Evolutionary conservation across 805 yeast species (phyloP), one percentile per base, ranked within the genome.

Genomic region (Millerago galiae): DNA sequence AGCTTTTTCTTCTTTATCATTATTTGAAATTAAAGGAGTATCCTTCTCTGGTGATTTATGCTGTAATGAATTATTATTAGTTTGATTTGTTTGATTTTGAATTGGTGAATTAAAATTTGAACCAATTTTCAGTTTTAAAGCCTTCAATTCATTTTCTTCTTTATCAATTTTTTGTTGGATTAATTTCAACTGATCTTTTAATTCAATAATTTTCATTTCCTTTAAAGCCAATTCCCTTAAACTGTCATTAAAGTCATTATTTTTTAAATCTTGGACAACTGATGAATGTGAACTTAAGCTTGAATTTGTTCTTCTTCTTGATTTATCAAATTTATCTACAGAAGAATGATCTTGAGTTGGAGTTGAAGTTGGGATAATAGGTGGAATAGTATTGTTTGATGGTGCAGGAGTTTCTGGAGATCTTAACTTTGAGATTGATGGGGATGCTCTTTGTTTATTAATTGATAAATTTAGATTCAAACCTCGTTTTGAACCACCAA

Each of bases 151-250:
- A 3, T 44, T 43, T 16, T 60, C 58, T 27, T 60, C 63, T 13
- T 52, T 62, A 37, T 80, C 72, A 28, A 81, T 62, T 35, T 64
- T 65, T 39, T 70, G 74, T 38, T 81, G 66, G 5, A 63, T 58
- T 27, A 65, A 57, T 39, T 76, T 70, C 52, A 82, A 45, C 17
- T 65, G 70, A 34, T 70, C 71, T 48, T 78, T 81, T 34, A 81
- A 60, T 50, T 83, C 89, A 38, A 83, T 71, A 25, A 83, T 65
- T 21, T 73, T 74, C 75, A 80, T 75, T 55, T 83, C 93, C 53
- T 81, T 83, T 33, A 76, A 64, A 0, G 91, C 91, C 35, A 83
- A 61, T 8, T 71, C 62, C 47, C 86, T 69, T 38, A 83, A 60
- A 38, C 79, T 74, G 5, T 72, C 75, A 44, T 76, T 77, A 6